Base-by-base conservation (phyloP, 2,329 filamentous ascomycete species). In the Ascochyta clinopodiicola region DNA sequence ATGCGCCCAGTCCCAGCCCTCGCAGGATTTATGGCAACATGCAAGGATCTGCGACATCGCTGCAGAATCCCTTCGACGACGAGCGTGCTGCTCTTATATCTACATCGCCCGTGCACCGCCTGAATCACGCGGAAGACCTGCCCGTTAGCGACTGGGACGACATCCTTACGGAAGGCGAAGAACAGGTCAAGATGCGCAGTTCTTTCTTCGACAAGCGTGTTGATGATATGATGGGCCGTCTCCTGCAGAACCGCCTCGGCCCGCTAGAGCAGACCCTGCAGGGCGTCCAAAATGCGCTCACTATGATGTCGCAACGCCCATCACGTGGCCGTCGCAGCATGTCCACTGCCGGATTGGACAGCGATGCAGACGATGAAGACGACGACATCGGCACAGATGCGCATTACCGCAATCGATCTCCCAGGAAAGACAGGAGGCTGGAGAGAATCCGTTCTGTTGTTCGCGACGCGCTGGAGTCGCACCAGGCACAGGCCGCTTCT, bases 81-180 rank as follows among this genome's bases (percentile, higher is more conserved):
- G 87, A 82, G 44, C 89, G 84, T 66, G 75, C 83, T 67, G 88
- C 38, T 63, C 75, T 63, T 78, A 79, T 80, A 1, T 80, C 82
- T 39, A 81, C 84, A 34, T 82, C 84, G 21, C 81, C 83, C 46
- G 78, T 92, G 27, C 84, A 86, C 57, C 84, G 85, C 49, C 80
- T 91, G 50, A 86, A 88, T 64, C 84, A 82, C 56, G 82, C 82
- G 31, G 84, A 84, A 25, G 87, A 85, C 58, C 80, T 88, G 15
- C 87, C 88, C 22, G 84, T 87, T 56, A 97, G 93, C 71, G 94
- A 98, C 74, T 99, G 95, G 95, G 92, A 96, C 69, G 92, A 96
- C 69, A 88, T 97, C 59, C 89, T 89, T 9, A 90, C 91, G 17
- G 88, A 89, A 31, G 72, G 70, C 25, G 91, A 96, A 55, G 85